phyloP scores from a whole-genome alignment of 2,329 filamentous ascomycete genomes.

The Microcyclosporella mali region DNA sequence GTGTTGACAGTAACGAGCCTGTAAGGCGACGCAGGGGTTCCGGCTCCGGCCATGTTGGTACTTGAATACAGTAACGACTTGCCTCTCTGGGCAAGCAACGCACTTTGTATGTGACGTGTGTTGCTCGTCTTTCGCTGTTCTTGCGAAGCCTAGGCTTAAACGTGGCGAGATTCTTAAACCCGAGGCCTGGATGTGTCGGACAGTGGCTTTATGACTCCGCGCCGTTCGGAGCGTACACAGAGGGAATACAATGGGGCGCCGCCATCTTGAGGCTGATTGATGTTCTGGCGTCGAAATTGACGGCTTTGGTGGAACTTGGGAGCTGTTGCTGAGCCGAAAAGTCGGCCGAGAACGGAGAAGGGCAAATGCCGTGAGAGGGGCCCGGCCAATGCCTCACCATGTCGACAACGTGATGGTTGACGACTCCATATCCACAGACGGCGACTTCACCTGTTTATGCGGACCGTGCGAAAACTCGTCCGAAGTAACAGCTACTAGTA shows the following conservation, averaged over 20 bases:
- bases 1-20: constrained; percentile 63
- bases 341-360: not conserved
- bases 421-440: not conserved
- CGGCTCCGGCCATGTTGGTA: constrained; percentile 5
- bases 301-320: not conserved
- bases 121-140: not conserved
- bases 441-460: not conserved
- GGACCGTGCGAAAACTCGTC: too few relatives aligned
- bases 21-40: constrained; percentile 46
- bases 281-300: not conserved
- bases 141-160: not conserved
- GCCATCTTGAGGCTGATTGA: too few relatives aligned
- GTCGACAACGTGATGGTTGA: constrained; percentile 6
- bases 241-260: not conserved
- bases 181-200: not conserved
- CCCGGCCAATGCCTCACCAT: constrained; percentile 9
- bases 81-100: not conserved
- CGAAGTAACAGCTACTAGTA: too few relatives aligned
- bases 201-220: not conserved
- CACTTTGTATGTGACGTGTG: not conserved
- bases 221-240: not conserved
- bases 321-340: not conserved
- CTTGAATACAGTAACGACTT: too few relatives aligned
- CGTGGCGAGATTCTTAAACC: not conserved
- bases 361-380: constrained; percentile 9